These are phyloP conservation scores for Amborella trichopoda DNA, from an alignment of 164 flowering plant genomes.

Conservation along the genomic window DNA sequence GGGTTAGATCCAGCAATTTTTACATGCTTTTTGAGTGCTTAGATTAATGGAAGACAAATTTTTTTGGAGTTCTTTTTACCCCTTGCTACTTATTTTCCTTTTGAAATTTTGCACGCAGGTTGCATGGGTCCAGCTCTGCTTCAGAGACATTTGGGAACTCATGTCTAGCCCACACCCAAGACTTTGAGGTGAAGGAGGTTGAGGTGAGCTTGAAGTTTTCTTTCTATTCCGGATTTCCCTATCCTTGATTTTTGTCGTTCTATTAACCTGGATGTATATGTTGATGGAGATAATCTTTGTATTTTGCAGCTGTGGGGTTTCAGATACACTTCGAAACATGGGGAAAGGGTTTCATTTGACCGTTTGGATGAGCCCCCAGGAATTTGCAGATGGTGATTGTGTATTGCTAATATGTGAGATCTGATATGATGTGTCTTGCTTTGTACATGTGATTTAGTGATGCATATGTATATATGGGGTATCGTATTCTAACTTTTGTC, in stretches of 20 bases:
- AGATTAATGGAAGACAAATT: too few relatives aligned
- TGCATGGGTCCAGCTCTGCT: constrained; percentile 79
- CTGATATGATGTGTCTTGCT: too few relatives aligned
- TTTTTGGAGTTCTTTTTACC: too few relatives aligned
- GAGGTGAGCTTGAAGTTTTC: constrained; percentile 41
- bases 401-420: too few relatives aligned
- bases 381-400: constrained; percentile 73
- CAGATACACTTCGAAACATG: constrained; percentile 66
- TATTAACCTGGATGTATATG: background rate
- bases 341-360: constrained; percentile 50
- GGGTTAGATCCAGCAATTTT: too few relatives aligned
- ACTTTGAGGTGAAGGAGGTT: constrained; percentile 83
- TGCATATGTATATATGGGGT: too few relatives aligned
- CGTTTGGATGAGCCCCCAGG: constrained; percentile 66
- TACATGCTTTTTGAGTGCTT: too few relatives aligned
- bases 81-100: background rate
- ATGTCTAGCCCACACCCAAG: constrained; percentile 67
- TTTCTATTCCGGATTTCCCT: background rate
- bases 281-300: background rate
- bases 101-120: constrained; percentile 21
- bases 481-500: too few relatives aligned
- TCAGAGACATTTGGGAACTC: constrained; percentile 96
- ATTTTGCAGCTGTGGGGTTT: constrained; percentile 88
- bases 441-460: too few relatives aligned
- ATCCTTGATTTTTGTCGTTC: background rate